phyloP scores from a whole-genome alignment of 441 rosid genomes.

The Mallotus japonicus region DNA sequence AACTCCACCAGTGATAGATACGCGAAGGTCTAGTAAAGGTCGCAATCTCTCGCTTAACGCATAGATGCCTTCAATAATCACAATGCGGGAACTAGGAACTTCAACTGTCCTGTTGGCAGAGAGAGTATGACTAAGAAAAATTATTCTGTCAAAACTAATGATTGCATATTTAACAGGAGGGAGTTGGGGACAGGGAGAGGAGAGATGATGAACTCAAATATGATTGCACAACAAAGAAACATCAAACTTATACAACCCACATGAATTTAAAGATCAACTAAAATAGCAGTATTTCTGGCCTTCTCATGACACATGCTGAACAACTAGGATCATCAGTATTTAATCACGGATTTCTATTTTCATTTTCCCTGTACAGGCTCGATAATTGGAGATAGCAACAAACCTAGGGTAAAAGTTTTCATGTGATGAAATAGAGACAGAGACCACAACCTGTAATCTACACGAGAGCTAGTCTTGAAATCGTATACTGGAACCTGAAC shows the following conservation, averaged over 20 bases:
- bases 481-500: conserved; percentile 91
- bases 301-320: background rate
- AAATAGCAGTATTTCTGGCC: conserved; percentile 3
- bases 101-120: conserved; percentile 65
- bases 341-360: background rate
- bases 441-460: conserved; percentile 70
- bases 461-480: conserved; percentile 89
- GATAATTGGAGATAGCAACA: conserved; percentile 17
- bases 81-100: conserved; percentile 88
- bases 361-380: conserved; percentile 1
- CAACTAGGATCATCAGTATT: background rate
- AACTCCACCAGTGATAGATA: conserved; percentile 95
- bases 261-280: conserved; percentile 8
- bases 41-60: conserved; percentile 87
- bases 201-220: background rate
- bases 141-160: background rate
- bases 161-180: too few relatives aligned
- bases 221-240: background rate
- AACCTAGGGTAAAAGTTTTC: conserved; percentile 13
- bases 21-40: conserved; percentile 93
- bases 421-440: conserved; percentile 14
- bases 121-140: conserved; percentile 12
- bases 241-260: background rate
- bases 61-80: conserved; percentile 91
- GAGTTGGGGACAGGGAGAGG: background rate